These are phyloP conservation scores for Boletus insuetus DNA, from an alignment of 768 basidiomycete species.

Conservation along the genomic window DNA sequence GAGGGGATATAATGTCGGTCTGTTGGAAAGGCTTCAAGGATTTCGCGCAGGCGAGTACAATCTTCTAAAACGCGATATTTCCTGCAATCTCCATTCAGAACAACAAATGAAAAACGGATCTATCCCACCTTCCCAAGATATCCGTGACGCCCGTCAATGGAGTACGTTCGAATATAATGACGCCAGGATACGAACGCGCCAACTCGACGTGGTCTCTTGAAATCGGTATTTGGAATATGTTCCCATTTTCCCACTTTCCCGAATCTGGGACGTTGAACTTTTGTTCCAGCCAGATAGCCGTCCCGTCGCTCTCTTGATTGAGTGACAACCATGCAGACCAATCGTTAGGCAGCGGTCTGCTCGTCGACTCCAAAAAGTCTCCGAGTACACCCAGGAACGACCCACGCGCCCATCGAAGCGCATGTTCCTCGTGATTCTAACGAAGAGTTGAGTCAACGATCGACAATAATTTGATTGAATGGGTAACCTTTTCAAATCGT, in stretches of 20 bases:
- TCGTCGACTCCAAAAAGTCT: constrained; percentile 39
- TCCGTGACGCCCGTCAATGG: constrained; percentile 61
- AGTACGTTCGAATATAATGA: constrained; percentile 75
- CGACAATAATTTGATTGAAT: neutral
- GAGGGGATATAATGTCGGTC: constrained; percentile 62
- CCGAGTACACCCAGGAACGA: constrained; percentile 51
- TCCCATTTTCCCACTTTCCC: constrained; percentile 59
- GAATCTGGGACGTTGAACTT: constrained; percentile 71
- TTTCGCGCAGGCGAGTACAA: constrained; percentile 64
- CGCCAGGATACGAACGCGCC: constrained; percentile 46
- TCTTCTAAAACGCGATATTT: constrained; percentile 74
- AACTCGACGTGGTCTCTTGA: constrained; percentile 18
- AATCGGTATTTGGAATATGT: constrained; percentile 57
- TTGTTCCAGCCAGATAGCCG: constrained; percentile 76
- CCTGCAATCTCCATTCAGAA: constrained; percentile 32
- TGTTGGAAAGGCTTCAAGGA: constrained; percentile 51
- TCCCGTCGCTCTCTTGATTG: constrained; percentile 69
- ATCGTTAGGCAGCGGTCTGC: constrained; percentile 31
- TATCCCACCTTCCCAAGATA: constrained; percentile 60
- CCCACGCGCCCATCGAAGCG: constrained; percentile 70
- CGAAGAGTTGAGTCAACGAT: constrained; percentile 4
- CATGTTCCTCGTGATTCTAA: constrained; percentile 72
- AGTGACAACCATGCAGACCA: constrained; percentile 76
- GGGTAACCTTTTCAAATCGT: constrained; percentile 63
- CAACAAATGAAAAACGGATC: neutral